Conservation (phyloP, 805 yeast genomes). For the Vanderwaltozyma yarrowii region DNA sequence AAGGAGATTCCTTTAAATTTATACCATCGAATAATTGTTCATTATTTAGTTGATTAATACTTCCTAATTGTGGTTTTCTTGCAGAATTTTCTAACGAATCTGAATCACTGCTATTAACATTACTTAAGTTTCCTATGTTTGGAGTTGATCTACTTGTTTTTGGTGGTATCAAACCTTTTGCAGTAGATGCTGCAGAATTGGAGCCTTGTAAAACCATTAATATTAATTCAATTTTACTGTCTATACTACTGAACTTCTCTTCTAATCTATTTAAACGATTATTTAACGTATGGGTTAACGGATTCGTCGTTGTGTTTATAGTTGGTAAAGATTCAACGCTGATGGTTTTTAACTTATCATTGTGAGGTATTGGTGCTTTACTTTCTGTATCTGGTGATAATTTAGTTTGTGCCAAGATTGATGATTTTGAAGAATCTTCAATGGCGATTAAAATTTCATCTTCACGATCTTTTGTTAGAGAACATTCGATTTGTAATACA, state of each 20-base stretch:
- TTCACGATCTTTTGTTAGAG: slow-evolving; percentile 28
- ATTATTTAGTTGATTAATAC: slow-evolving; percentile 10
- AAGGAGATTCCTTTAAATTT: slow-evolving; percentile 28
- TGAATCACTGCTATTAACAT: too few species aligned
- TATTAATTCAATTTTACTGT: slow-evolving; percentile 16
- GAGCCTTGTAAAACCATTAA: slow-evolving; percentile 14
- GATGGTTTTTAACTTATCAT: background rate
- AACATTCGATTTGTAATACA: slow-evolving; percentile 38
- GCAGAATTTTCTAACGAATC: too few species aligned
- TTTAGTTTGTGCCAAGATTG: background rate
- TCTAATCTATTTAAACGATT: slow-evolving; percentile 14
- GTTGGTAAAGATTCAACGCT: background rate
- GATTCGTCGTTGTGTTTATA: background rate
- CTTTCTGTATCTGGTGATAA: background rate
- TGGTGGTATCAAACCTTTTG: slow-evolving; percentile 1
- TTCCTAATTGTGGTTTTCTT: background rate
- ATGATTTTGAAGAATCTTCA: slow-evolving; percentile 7
- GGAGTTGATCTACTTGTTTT: background rate
- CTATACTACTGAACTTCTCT: slow-evolving; percentile 14
- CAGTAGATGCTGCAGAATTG: slow-evolving; percentile 7
- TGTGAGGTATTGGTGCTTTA: background rate
- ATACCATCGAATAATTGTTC: slow-evolving; percentile 3
- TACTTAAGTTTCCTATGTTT: too few species aligned
- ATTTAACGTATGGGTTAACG: background rate
- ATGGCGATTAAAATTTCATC: slow-evolving; percentile 19